Conservation (phyloP, 768 basidiomycete species). For the Kwoniella dejecticola region DNA sequence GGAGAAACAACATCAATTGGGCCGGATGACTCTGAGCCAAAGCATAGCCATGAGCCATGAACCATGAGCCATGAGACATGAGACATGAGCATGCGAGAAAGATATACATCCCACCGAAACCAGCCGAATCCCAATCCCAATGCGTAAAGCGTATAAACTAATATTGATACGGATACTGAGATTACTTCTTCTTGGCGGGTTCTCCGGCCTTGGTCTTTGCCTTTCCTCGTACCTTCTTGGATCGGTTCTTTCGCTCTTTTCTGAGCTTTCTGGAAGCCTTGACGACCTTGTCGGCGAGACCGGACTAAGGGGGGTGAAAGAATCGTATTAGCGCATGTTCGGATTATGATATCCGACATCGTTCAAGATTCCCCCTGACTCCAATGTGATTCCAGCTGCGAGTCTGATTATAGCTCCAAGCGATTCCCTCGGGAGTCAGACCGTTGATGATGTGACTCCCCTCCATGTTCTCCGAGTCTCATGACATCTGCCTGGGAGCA, state of each 20-base stretch:
- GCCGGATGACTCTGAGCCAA: no score
- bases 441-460: no score
- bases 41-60: no score
- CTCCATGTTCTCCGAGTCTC: no score
- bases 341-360: neutral
- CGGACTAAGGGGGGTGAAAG: conserved; percentile 46
- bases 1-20: no score
- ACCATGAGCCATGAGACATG: no score
- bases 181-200: conserved; percentile 57
- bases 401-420: no score
- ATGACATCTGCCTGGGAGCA: no score
- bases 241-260: conserved; percentile 99
- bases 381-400: no score
- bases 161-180: conserved; percentile 3
- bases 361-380: no score
- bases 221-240: conserved; percentile 97
- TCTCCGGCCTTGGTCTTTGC: conserved; percentile 83
- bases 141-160: neutral
- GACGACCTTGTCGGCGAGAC: conserved; percentile 70
- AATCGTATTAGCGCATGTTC: neutral
- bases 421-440: no score
- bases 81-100: neutral
- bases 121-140: conserved; percentile 1
- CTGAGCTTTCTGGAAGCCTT: conserved; percentile 94
- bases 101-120: neutral